Evolutionary conservation across 1,284 basidiomycete genomes (phyloP).

Genomic region (Malassezia arunalokei): DNA sequence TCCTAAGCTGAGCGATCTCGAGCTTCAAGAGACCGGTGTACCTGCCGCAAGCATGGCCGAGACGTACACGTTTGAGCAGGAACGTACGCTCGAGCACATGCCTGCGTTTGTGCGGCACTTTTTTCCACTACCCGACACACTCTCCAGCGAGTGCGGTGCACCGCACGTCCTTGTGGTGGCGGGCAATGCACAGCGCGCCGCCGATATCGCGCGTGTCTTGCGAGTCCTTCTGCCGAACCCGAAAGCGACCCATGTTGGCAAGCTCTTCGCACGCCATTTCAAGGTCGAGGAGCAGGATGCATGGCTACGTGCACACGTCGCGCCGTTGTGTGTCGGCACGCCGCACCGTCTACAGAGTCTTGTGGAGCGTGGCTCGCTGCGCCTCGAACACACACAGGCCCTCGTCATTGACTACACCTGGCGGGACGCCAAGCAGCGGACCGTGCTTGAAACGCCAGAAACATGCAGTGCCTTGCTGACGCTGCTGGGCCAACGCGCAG

Average conservation of each 20-base stretch:
- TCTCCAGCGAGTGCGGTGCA: constrained; percentile 5
- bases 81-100: constrained; percentile 8
- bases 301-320: constrained; percentile 26
- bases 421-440: constrained; percentile 34
- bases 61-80: background rate
- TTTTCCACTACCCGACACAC: background rate
- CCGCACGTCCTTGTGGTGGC: constrained; percentile 29
- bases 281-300: constrained; percentile 33
- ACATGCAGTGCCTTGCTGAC: constrained; percentile 32
- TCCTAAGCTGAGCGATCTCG: constrained; percentile 30
- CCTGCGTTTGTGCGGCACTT: background rate
- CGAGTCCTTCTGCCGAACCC: constrained; percentile 20
- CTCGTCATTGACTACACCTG: constrained; percentile 36
- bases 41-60: constrained; percentile 4
- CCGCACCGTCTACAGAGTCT: constrained; percentile 30
- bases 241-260: constrained; percentile 19
- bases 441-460: constrained; percentile 34
- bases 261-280: constrained; percentile 42
- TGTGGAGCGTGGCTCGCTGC: constrained; percentile 21
- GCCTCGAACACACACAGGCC: constrained; percentile 21
- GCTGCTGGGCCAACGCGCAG: constrained; percentile 13
- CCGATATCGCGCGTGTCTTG: constrained; percentile 27
- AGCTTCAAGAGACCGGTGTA: constrained; percentile 30
- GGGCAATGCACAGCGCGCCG: constrained; percentile 36
- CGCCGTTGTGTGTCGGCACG: constrained; percentile 35